phyloP scores from a whole-genome alignment of 306 rosid genomes.

The Fragaria nilgerrensis region DNA sequence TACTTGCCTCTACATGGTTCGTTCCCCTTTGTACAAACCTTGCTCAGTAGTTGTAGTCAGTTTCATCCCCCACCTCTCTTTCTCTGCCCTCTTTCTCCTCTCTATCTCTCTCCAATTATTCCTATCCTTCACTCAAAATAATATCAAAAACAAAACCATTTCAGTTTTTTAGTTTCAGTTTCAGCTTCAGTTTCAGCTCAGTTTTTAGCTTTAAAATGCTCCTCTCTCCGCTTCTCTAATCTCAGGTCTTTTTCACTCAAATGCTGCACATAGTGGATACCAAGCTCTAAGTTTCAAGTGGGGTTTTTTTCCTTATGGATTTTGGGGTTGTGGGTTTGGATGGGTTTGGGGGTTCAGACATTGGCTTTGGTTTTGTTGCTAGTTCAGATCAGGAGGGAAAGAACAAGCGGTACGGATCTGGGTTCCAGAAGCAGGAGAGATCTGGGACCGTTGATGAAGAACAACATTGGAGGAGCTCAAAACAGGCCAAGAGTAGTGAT shows the following conservation, averaged over 20 bases:
- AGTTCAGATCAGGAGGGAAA: constrained; percentile 71
- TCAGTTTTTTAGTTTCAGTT: constrained; percentile 39
- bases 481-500: constrained; percentile 40
- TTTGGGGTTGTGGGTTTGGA: constrained; percentile 70
- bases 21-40: constrained; percentile 21
- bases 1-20: not conserved
- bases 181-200: constrained; percentile 29
- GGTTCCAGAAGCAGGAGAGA: constrained; percentile 63
- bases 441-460: constrained; percentile 41
- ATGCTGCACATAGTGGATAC: constrained; percentile 26
- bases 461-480: constrained; percentile 48
- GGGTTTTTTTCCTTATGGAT: constrained; percentile 52
- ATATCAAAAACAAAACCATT: constrained; percentile 51
- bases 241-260: constrained; percentile 23
- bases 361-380: constrained; percentile 32
- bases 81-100: not conserved
- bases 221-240: constrained; percentile 28
- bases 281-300: constrained; percentile 5
- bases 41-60: constrained; percentile 26
- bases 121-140: constrained; percentile 39
- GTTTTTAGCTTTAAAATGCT: constrained; percentile 36
- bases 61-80: constrained; percentile 32
- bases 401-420: constrained; percentile 70
- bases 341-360: constrained; percentile 62
- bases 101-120: constrained; percentile 56